Evolutionary conservation across 179 eudicot species (phyloP).

Genomic region (Drosera spatulata): DNA sequence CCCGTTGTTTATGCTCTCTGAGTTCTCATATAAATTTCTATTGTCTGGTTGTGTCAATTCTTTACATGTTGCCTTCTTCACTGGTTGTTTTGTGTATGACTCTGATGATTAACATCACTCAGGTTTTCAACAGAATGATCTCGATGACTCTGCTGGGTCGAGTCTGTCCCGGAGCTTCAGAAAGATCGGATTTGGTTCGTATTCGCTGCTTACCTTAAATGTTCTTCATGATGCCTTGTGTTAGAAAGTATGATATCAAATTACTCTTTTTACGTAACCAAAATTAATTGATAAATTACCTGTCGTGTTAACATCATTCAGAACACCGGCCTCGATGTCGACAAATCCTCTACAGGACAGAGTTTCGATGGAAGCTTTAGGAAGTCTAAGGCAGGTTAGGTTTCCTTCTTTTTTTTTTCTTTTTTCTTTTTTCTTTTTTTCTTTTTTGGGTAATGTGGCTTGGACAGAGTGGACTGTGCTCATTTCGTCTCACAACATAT

Average conservation of each 20-base stretch:
- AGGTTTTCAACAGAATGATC: slow-evolving; percentile 43
- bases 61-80: no score
- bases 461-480: neutral
- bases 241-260: no score
- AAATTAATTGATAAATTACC: no score
- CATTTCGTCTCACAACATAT: neutral
- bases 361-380: slow-evolving; percentile 65
- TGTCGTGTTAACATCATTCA: slow-evolving; percentile 1
- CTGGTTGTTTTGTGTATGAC: slow-evolving; percentile 14
- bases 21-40: no score
- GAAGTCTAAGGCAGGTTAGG: slow-evolving; percentile 45
- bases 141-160: slow-evolving; percentile 27
- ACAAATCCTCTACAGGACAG: slow-evolving; percentile 32
- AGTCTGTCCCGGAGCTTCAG: slow-evolving; percentile 40
- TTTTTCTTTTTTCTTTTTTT: neutral
- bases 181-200: slow-evolving; percentile 37
- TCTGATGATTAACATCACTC: slow-evolving; percentile 31
- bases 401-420: neutral
- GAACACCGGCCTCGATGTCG: slow-evolving; percentile 17
- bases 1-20: no score
- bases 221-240: neutral
- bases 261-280: no score
- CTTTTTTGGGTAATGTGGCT: neutral
- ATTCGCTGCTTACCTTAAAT: slow-evolving; percentile 1
- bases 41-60: no score